Evolutionary conservation across 805 yeast species (phyloP), one percentile per base, ranked within the genome.

Genomic region (Debaryomyces castellii): DNA sequence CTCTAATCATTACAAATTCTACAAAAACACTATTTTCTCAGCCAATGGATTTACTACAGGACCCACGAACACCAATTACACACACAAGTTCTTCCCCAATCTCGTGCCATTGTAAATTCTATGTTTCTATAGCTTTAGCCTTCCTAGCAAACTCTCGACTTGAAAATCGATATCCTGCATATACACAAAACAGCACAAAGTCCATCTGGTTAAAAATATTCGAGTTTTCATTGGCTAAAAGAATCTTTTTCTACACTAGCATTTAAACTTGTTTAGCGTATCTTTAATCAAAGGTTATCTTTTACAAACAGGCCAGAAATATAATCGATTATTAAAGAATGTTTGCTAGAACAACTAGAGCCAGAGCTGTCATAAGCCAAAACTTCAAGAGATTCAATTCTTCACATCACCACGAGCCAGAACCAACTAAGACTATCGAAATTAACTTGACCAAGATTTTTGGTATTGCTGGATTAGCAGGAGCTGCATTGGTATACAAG

Each of bases 401-500:
- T 25, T 38, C 50, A 28, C 45, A 48, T 39, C 54, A 55, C 44
- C 52, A 49, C 37, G 54, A 47, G 41, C 51, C 49, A 39, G 52
- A 50, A 27, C 61, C 61, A 24, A 45, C 49, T 21, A 65, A 65
- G 52, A 59, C 60, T 24, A 45, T 59, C 32, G 76, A 72, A 53
- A 65, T 72, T 52, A 70, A 66, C 51, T 55, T 70, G 40, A 58
- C 73, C 41, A 71, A 69, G 49, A 69, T 72, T 38, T 66, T 71
- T 49, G 74, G 74, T 37, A 52, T 70, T 28, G 76, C 76, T 32
- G 66, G 69, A 23, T 52, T 66, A 43, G 70, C 66, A 14, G 77
- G 74, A 9, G 67, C 62, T 21, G 53, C 58, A 17, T 62, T 66
- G 36, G 66, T 66, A 34, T 66, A 66, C 55, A 63, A 59, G 49